These are phyloP conservation scores for Aspergillus niger DNA, from an alignment of 2,329 filamentous ascomycete genomes.

Conservation along the genomic window DNA sequence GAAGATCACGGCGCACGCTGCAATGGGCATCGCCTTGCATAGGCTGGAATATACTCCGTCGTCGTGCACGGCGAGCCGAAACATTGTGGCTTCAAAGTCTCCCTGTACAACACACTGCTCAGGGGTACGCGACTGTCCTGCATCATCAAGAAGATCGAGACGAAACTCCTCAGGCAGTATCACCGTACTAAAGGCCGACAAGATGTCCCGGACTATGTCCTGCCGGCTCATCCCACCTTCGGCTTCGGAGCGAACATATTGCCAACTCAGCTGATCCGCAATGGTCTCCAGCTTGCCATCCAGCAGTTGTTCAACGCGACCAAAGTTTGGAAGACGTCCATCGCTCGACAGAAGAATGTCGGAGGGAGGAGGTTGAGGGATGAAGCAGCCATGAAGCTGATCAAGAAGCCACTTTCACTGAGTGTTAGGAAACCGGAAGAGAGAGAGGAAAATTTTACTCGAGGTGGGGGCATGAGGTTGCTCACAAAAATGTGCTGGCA, in stretches of 20 bases:
- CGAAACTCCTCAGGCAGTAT: constrained; percentile 47
- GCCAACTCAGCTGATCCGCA: constrained; percentile 38
- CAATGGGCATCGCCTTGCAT: constrained; percentile 45
- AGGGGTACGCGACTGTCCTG: constrained; percentile 34
- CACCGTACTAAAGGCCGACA: constrained; percentile 47
- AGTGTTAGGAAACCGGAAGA: constrained; percentile 11
- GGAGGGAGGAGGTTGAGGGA: constrained; percentile 29
- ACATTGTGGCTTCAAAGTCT: constrained; percentile 49
- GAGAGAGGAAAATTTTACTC: neutral
- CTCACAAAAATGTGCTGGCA: constrained; percentile 48
- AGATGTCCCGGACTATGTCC: constrained; percentile 46
- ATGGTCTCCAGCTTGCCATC: constrained; percentile 35
- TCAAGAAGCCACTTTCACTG: constrained; percentile 43
- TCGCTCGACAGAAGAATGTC: constrained; percentile 35
- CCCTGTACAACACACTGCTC: constrained; percentile 49
- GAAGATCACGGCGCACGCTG: constrained; percentile 46
- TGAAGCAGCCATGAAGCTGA: constrained; percentile 41
- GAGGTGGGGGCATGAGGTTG: constrained; percentile 8
- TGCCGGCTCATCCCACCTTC: constrained; percentile 38
- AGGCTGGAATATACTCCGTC: constrained; percentile 45
- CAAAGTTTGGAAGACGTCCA: constrained; percentile 34
- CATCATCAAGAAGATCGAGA: constrained; percentile 41
- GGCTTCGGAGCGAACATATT: constrained; percentile 31
- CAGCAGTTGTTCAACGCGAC: constrained; percentile 36
- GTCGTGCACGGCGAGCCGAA: constrained; percentile 49